These are phyloP conservation scores for Crocinoboletus sp. DNA, from an alignment of 1,284 basidiomycete genomes.

Conservation along the genomic window DNA sequence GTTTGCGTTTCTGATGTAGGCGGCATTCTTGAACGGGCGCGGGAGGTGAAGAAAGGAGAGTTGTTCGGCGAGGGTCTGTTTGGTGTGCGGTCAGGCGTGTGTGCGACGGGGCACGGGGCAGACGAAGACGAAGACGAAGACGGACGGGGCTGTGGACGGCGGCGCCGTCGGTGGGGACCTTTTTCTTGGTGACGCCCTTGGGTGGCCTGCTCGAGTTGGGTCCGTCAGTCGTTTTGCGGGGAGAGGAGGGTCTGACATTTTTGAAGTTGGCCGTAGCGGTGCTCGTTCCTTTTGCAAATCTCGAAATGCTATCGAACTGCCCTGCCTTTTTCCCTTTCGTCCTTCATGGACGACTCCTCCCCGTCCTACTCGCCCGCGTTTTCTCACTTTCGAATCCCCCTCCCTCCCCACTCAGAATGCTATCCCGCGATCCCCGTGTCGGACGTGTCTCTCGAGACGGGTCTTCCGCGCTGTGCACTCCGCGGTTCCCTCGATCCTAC, in stretches of 20 bases:
- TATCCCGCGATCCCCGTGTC: background rate
- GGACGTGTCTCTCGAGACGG: slow-evolving; percentile 4
- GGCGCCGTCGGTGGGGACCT: slow-evolving; percentile 10
- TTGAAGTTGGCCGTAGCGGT: background rate
- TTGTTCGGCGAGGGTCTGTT: slow-evolving; percentile 61
- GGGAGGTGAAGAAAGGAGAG: slow-evolving; percentile 64
- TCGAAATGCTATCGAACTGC: background rate
- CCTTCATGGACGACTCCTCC: background rate
- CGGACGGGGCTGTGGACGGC: slow-evolving; percentile 27
- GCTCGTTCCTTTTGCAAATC: background rate
- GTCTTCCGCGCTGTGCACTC: slow-evolving; percentile 36
- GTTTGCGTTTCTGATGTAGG: slow-evolving; percentile 62
- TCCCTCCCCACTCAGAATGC: background rate
- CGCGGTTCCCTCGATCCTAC: slow-evolving; percentile 54
- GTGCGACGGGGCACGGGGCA: background rate
- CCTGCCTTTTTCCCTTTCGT: background rate
- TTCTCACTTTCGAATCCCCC: background rate
- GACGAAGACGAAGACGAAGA: too few species aligned
- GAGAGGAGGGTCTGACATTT: background rate
- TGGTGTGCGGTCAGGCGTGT: background rate
- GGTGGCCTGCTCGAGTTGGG: slow-evolving; percentile 28
- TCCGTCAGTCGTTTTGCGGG: background rate
- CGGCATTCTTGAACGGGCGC: slow-evolving; percentile 70
- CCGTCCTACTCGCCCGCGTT: background rate
- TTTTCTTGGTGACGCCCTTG: slow-evolving; percentile 31